Conservation (phyloP, 1,284 basidiomycete species). For the Hemileia vastatrix region DNA sequence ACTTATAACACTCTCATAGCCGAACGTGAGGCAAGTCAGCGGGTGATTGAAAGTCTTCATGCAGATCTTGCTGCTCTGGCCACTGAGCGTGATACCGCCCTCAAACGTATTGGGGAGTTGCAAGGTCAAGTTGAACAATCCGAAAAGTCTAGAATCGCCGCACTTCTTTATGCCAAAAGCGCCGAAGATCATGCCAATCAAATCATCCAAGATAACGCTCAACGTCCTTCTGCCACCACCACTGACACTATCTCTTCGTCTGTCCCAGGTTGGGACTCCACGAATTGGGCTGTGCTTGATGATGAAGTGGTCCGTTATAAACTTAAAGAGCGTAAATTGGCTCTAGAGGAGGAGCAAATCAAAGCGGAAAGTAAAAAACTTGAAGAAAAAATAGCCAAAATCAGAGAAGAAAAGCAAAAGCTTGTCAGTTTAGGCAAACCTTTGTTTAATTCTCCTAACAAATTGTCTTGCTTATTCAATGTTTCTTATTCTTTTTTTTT, state of each 20-base stretch:
- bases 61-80: neutral
- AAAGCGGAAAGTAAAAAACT: slow-evolving; percentile 1
- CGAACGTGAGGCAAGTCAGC: slow-evolving; percentile 6
- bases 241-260: slow-evolving; percentile 4
- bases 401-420: slow-evolving; percentile 19
- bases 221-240: slow-evolving; percentile 2
- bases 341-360: slow-evolving; percentile 18
- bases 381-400: slow-evolving; percentile 9
- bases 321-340: slow-evolving; percentile 16
- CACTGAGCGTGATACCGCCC: neutral
- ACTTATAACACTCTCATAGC: slow-evolving; percentile 18
- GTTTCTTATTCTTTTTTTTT: no score
- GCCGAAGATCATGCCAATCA: slow-evolving; percentile 12
- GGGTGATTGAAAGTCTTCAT: slow-evolving; percentile 3
- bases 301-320: slow-evolving; percentile 18
- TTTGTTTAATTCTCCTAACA: no score
- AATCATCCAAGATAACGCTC: no score
- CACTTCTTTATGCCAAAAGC: slow-evolving; percentile 14
- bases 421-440: no score
- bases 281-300: slow-evolving; percentile 8
- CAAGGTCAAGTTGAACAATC: slow-evolving; percentile 9
- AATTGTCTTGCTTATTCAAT: no score
- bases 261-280: neutral
- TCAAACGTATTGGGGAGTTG: neutral
- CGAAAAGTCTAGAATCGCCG: slow-evolving; percentile 12